A percentile compares a stretch with the other conserved stretches of the same genome.
Evolutionary conservation across 75 land plant species (phyloP).

Genomic region (Ceratopteris richardii): DNA sequence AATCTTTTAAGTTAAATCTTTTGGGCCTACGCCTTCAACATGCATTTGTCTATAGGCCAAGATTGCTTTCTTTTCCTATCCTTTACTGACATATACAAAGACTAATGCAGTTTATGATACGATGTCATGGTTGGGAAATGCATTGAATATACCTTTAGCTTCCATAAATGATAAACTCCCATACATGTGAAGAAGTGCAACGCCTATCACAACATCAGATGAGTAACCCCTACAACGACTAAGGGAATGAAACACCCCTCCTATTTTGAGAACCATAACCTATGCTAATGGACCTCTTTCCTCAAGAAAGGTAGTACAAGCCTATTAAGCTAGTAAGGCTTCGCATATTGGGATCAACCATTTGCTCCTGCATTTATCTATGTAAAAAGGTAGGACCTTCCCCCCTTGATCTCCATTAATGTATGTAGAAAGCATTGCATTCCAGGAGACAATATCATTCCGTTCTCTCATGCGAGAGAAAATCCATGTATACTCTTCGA

Average conservation of each 20-base stretch:
- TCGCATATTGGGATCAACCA: neutral
- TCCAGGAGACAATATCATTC: constrained; percentile 42
- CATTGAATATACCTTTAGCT: constrained; percentile 2
- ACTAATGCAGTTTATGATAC: constrained; percentile 6
- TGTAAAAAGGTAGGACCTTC: neutral
- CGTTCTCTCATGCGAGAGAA: constrained; percentile 20
- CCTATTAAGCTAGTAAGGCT: neutral
- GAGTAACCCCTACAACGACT: neutral
- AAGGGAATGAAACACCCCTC: constrained; percentile 1
- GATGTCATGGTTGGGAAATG: neutral
- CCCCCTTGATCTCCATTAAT: constrained; percentile 18
- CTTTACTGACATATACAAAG: neutral
- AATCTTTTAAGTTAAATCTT: neutral
- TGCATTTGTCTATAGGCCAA: neutral
- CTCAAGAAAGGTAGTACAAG: neutral
- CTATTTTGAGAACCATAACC: neutral
- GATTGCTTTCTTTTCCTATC: neutral
- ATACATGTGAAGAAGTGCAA: constrained; percentile 5
- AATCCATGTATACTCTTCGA: constrained; percentile 19
- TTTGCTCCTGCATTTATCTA: neutral
- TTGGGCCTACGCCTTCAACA: neutral
- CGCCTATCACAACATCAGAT: neutral
- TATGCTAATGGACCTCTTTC: neutral
- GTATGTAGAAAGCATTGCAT: constrained; percentile 31
- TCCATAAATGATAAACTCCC: neutral